Conservation (phyloP, 495 filamentous ascomycete species). For the Neurospora cerealis region DNA sequence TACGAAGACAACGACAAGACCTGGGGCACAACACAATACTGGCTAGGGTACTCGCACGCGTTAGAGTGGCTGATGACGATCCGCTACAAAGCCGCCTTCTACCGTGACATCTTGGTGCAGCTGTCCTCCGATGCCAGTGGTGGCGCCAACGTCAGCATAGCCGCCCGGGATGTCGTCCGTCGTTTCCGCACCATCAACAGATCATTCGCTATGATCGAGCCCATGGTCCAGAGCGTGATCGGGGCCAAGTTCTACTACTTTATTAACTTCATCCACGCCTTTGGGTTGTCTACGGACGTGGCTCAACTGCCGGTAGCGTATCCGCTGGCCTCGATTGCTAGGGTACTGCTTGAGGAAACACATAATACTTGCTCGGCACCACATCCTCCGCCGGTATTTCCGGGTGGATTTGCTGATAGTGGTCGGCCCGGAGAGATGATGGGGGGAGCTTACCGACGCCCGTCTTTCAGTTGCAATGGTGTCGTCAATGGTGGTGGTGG, state of each 20-base stretch:
- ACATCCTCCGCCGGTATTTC: neutral
- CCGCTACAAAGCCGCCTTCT: conserved; percentile 11
- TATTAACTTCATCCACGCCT: conserved; percentile 9
- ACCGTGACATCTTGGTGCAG: neutral
- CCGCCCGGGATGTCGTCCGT: neutral
- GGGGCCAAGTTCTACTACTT: conserved; percentile 11
- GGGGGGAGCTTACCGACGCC: neutral
- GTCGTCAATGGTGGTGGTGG: neutral
- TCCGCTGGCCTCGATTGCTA: conserved; percentile 6
- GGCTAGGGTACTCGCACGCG: conserved; percentile 6
- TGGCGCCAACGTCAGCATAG: neutral
- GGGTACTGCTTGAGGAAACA: neutral
- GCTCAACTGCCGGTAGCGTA: neutral
- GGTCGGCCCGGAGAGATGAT: neutral
- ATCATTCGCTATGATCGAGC: conserved; percentile 11
- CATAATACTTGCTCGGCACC: neutral
- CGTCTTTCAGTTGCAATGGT: neutral
- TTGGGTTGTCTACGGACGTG: neutral
- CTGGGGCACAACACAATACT: conserved; percentile 19
- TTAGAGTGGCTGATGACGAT: conserved; percentile 15
- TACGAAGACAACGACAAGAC: conserved; percentile 14
- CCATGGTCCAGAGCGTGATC: conserved; percentile 6
- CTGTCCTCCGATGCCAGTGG: neutral
- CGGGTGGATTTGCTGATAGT: neutral
- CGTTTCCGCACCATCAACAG: conserved; percentile 9